phyloP scores from a whole-genome alignment of 129 eudicot species.

The Artemisia annua region DNA sequence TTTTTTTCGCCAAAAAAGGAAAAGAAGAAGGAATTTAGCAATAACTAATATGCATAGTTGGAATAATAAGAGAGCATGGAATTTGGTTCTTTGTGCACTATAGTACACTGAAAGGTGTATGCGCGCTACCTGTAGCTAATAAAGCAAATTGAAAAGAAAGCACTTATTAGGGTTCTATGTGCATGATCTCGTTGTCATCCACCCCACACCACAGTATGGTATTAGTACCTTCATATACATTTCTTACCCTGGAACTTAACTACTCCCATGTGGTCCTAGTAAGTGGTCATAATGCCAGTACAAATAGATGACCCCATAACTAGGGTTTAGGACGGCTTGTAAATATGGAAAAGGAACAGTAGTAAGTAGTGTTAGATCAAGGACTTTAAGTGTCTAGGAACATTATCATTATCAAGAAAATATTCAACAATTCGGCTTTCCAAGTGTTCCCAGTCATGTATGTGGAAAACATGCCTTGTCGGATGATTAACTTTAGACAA shows the following conservation, averaged over 20 bases:
- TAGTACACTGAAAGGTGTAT: slow-evolving; percentile 25
- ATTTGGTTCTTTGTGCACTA: slow-evolving; percentile 7
- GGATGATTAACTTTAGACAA: too few species aligned
- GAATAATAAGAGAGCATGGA: background rate
- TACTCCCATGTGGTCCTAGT: slow-evolving; percentile 28
- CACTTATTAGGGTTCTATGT: slow-evolving; percentile 27
- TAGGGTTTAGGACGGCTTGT: slow-evolving; percentile 28
- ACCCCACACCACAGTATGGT: background rate
- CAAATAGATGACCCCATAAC: slow-evolving; percentile 19
- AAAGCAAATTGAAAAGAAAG: slow-evolving; percentile 36
- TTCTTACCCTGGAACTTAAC: slow-evolving; percentile 17
- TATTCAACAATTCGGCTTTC: background rate
- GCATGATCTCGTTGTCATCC: slow-evolving; percentile 28
- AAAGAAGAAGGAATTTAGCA: too few species aligned
- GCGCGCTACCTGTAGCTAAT: slow-evolving; percentile 13
- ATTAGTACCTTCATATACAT: slow-evolving; percentile 29
- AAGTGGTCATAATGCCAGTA: slow-evolving; percentile 22
- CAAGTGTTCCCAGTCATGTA: background rate
- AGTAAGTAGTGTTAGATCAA: slow-evolving; percentile 9
- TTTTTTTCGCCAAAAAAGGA: too few species aligned
- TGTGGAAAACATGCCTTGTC: background rate
- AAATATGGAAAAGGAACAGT: slow-evolving; percentile 20
- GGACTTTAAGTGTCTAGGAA: slow-evolving; percentile 1
- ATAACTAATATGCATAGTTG: too few species aligned
- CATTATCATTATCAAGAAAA: background rate